phyloP scores from a whole-genome alignment of 108 stramenopile genomes.

The Nitzschia putrida region DNA sequence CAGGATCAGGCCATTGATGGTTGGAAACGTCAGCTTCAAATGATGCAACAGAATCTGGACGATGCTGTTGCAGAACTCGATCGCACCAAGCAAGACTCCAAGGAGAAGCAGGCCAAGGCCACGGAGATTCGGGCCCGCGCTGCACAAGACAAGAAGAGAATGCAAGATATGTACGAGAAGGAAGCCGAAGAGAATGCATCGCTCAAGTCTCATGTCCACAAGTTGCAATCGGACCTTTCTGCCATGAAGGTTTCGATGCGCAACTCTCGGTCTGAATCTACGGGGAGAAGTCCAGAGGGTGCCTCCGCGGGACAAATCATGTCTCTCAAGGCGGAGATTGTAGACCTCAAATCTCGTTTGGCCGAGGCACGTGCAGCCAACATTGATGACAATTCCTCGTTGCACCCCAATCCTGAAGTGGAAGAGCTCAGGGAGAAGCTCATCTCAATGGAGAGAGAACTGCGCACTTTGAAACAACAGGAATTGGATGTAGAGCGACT shows the following conservation, averaged over 20 bases:
- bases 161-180: slow-evolving; percentile 11
- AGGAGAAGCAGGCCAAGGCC: slow-evolving; percentile 18
- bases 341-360: slow-evolving; percentile 27
- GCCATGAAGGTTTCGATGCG: slow-evolving; percentile 17
- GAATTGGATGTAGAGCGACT: not conserved
- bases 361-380: slow-evolving; percentile 31
- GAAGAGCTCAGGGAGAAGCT: slow-evolving; percentile 12
- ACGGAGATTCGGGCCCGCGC: slow-evolving; percentile 21
- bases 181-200: slow-evolving; percentile 14
- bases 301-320: slow-evolving; percentile 13
- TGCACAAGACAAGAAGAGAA: slow-evolving; percentile 22
- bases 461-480: not conserved
- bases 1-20: slow-evolving; percentile 25
- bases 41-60: slow-evolving; percentile 21
- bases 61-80: slow-evolving; percentile 14
- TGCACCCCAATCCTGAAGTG: not conserved
- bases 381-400: slow-evolving; percentile 16
- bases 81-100: slow-evolving; percentile 1
- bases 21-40: slow-evolving; percentile 24
- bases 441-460: not conserved
- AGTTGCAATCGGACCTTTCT: slow-evolving; percentile 25
- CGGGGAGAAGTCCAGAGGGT: not conserved
- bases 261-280: not conserved
- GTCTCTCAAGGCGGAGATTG: slow-evolving; percentile 27
- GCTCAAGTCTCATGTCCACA: slow-evolving; percentile 11